These are phyloP conservation scores for Kuraishia capsulata DNA, from an alignment of 805 yeast species.

Conservation along the genomic window DNA sequence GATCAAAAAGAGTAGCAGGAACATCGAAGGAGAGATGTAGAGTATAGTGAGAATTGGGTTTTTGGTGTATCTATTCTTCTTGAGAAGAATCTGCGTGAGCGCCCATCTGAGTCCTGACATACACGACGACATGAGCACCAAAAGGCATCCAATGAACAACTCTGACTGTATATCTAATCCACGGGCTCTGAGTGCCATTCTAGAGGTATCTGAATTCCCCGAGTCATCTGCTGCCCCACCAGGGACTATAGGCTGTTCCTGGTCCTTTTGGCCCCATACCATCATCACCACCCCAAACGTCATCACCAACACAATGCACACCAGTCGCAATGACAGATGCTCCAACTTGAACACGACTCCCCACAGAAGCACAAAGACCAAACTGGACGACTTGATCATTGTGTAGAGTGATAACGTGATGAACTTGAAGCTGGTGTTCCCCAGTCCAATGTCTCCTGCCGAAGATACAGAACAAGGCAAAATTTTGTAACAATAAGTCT, in stretches of 20 bases:
- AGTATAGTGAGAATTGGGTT: constrained; percentile 81
- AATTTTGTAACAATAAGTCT: constrained; percentile 42
- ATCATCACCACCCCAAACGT: constrained; percentile 78
- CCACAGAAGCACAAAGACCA: constrained; percentile 83
- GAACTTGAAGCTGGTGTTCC: constrained; percentile 73
- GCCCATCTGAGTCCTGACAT: constrained; percentile 95
- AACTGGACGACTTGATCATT: constrained; percentile 82
- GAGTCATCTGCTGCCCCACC: constrained; percentile 4
- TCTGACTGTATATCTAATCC: constrained; percentile 12
- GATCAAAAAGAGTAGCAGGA: constrained; percentile 44
- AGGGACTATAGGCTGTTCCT: constrained; percentile 1
- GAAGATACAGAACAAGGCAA: constrained; percentile 83
- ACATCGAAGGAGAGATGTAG: constrained; percentile 82
- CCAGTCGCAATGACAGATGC: constrained; percentile 55
- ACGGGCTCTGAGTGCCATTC: background rate
- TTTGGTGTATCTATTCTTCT: constrained; percentile 44
- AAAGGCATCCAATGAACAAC: constrained; percentile 48
- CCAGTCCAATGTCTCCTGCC: constrained; percentile 90
- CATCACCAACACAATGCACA: constrained; percentile 69
- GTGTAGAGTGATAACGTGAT: constrained; percentile 83
- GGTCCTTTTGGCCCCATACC: constrained; percentile 49
- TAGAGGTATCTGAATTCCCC: constrained; percentile 3
- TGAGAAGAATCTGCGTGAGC: constrained; percentile 75
- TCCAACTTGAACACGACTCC: constrained; percentile 80
- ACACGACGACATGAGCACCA: constrained; percentile 72